Conservation (phyloP, 192 early-diverging fungal species). For the Rhizophagus sp. region DNA sequence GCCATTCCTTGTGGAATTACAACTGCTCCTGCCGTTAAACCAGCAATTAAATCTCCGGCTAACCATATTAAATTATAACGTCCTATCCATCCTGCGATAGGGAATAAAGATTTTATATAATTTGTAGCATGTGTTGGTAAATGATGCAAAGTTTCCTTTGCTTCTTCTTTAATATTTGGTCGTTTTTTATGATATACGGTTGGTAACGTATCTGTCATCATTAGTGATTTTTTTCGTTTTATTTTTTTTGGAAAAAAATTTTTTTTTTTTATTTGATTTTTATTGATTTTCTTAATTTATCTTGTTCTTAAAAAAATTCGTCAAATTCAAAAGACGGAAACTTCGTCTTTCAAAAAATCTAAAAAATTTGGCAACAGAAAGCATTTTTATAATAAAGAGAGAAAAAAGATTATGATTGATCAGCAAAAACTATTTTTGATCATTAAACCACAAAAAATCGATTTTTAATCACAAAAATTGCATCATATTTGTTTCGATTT, state of each 20-base stretch:
- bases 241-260: neutral
- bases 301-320: no score
- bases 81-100: constrained; percentile 14
- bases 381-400: neutral
- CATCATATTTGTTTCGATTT: neutral
- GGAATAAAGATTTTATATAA: constrained; percentile 24
- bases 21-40: constrained; percentile 74
- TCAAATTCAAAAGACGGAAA: neutral
- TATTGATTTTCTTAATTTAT: no score
- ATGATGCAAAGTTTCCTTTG: neutral
- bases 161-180: neutral
- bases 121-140: neutral
- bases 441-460: neutral
- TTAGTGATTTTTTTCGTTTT: no score
- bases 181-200: neutral
- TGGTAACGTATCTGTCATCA: neutral
- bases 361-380: neutral
- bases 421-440: neutral
- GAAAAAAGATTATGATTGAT: no score
- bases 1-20: constrained; percentile 74
- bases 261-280: no score
- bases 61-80: constrained; percentile 49
- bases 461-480: neutral
- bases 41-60: constrained; percentile 62
- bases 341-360: neutral